Percentiles rank a stretch among this genome's conserved stretches.
Evolutionary conservation across 441 rosid species (phyloP).

Genomic region (Eutrema salsugineum): DNA sequence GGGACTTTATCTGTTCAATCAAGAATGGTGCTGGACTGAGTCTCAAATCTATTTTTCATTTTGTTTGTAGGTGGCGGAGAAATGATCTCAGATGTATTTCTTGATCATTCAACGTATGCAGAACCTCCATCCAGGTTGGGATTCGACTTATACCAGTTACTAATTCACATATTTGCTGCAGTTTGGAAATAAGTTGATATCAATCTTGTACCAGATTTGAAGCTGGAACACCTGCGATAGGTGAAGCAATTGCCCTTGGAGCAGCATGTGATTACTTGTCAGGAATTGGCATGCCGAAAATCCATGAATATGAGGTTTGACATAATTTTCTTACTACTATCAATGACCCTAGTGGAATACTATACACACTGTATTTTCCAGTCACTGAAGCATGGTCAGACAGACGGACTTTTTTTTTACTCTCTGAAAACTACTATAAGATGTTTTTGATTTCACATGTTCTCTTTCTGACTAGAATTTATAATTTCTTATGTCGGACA

Average conservation of each 20-base stretch:
- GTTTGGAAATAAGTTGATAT: constrained; percentile 1
- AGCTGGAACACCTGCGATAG: constrained; percentile 94
- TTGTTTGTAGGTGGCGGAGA: constrained; percentile 81
- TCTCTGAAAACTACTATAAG: neutral
- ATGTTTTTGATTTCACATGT: constrained; percentile 1
- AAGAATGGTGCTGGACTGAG: neutral
- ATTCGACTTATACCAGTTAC: constrained; percentile 6
- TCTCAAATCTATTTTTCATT: neutral
- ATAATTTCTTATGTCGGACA: constrained; percentile 18
- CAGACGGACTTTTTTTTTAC: neutral
- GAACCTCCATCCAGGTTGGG: constrained; percentile 91
- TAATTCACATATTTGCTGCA: neutral
- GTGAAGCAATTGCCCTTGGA: constrained; percentile 71
- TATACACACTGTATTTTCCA: neutral
- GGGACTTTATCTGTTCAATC: neutral
- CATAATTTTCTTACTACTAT: neutral
- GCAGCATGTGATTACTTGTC: constrained; percentile 88
- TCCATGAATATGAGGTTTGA: constrained; percentile 83
- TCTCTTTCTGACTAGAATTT: neutral
- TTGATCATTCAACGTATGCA: constrained; percentile 96
- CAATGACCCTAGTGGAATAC: neutral
- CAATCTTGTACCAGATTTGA: constrained; percentile 57
- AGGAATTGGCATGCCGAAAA: constrained; percentile 73
- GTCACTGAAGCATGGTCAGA: neutral
- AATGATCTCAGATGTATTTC: constrained; percentile 91